Percentiles rank a stretch among this genome's conserved stretches.
phyloP scores from a whole-genome alignment of 805 yeast genomes.

The Candida hungchunana region DNA sequence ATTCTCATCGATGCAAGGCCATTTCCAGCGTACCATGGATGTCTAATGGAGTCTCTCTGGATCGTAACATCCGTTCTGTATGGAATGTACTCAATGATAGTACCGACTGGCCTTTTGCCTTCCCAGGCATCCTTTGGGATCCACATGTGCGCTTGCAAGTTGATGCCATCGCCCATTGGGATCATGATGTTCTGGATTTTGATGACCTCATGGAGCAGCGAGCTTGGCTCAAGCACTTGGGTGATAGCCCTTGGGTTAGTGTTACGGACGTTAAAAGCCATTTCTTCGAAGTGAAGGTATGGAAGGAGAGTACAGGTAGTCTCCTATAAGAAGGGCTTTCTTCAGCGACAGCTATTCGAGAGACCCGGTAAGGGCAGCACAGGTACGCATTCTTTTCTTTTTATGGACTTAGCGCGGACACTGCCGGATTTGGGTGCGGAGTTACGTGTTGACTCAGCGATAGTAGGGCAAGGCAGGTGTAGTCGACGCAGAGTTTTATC shows the following conservation, averaged over 20 bases:
- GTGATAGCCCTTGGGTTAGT: conserved; percentile 27
- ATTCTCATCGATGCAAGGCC: conserved; percentile 42
- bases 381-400: too few species aligned
- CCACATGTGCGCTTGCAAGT: conserved; percentile 41
- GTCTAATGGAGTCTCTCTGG: conserved; percentile 41
- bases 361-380: too few species aligned
- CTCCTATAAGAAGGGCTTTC: too few species aligned
- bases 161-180: conserved; percentile 36
- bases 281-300: too few species aligned
- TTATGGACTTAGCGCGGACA: too few species aligned
- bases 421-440: too few species aligned
- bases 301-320: too few species aligned
- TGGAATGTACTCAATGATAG: conserved; percentile 42
- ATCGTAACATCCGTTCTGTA: conserved; percentile 43
- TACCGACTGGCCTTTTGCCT: conserved; percentile 31
- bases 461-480: too few species aligned
- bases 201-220: conserved; percentile 28
- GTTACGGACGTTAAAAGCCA: conserved; percentile 42
- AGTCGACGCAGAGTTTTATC: too few species aligned
- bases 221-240: conserved; percentile 21
- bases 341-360: too few species aligned
- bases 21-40: conserved; percentile 43
- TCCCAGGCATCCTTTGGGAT: conserved; percentile 34
- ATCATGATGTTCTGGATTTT: conserved; percentile 35
- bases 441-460: too few species aligned